Evolutionary conservation across 2,329 filamentous ascomycete species (phyloP).

Genomic region (Ophiosphaerella korrae): DNA sequence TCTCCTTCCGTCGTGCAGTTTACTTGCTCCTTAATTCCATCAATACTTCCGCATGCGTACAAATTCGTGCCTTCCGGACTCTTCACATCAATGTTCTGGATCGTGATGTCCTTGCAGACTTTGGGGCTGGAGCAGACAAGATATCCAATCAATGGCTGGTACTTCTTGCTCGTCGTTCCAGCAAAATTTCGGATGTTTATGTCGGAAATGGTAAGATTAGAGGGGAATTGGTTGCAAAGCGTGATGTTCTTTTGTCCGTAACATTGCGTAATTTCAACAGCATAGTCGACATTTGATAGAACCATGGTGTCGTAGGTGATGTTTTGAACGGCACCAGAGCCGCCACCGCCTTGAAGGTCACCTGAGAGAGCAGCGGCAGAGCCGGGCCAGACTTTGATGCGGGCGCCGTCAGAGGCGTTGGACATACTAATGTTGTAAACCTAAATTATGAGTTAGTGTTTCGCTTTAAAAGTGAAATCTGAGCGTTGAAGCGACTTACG

Average conservation of each 20-base stretch:
- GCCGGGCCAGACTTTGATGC: slow-evolving; percentile 77
- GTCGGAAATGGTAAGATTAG: slow-evolving; percentile 60
- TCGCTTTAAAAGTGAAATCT: too few relatives aligned
- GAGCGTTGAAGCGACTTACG: slow-evolving; percentile 18
- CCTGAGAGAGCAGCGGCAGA: slow-evolving; percentile 60
- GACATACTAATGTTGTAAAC: slow-evolving; percentile 46
- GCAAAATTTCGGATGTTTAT: slow-evolving; percentile 62
- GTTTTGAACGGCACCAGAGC: slow-evolving; percentile 66
- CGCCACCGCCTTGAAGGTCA: slow-evolving; percentile 69
- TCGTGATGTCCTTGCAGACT: slow-evolving; percentile 58
- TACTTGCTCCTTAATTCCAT: slow-evolving; percentile 35
- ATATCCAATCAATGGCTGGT: slow-evolving; percentile 50
- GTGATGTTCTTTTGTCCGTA: slow-evolving; percentile 67
- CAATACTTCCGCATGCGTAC: slow-evolving; percentile 53
- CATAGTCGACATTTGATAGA: slow-evolving; percentile 67
- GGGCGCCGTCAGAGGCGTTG: slow-evolving; percentile 63
- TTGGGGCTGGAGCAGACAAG: slow-evolving; percentile 52
- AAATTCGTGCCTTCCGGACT: slow-evolving; percentile 54
- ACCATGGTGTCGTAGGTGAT: slow-evolving; percentile 69
- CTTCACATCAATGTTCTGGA: slow-evolving; percentile 50
- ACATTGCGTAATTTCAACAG: slow-evolving; percentile 69
- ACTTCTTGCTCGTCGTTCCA: slow-evolving; percentile 58
- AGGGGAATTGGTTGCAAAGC: slow-evolving; percentile 64
- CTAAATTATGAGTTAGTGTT: too few relatives aligned
- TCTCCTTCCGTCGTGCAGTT: slow-evolving; percentile 30